phyloP scores from a whole-genome alignment of 2,329 filamentous ascomycete species.

The Claviceps maximensis region DNA sequence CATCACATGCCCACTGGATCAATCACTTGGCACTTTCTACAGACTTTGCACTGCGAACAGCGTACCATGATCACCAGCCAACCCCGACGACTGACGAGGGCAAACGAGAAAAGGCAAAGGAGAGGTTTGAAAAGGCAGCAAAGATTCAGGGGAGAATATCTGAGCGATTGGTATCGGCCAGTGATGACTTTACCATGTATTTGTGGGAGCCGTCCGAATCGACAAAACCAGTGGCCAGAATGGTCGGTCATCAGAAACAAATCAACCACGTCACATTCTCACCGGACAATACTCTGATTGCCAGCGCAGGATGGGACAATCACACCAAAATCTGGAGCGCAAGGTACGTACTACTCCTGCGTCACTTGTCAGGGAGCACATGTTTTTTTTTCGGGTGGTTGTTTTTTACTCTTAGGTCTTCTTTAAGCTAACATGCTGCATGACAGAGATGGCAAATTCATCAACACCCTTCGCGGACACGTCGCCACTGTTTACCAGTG shows the following conservation, averaged over 20 bases:
- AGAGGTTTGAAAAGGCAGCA: conserved; percentile 76
- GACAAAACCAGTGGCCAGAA: conserved; percentile 72
- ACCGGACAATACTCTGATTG: conserved; percentile 76
- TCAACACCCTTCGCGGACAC: conserved; percentile 78
- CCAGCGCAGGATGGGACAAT: conserved; percentile 86
- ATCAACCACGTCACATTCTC: conserved; percentile 95
- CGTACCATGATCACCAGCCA: conserved; percentile 69
- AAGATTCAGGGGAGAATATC: conserved; percentile 61
- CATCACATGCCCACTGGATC: conserved; percentile 82
- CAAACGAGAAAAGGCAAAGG: conserved; percentile 61
- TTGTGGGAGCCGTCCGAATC: conserved; percentile 75
- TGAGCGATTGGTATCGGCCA: conserved; percentile 79
- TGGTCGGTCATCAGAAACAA: conserved; percentile 92
- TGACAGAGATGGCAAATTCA: conserved; percentile 55
- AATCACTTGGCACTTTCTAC: conserved; percentile 91
- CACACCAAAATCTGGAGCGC: conserved; percentile 87
- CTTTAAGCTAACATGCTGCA: neutral
- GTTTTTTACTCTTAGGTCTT: neutral
- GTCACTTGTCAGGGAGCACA: neutral
- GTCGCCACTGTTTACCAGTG: conserved; percentile 85
- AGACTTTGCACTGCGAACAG: conserved; percentile 76
- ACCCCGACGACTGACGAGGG: conserved; percentile 56
- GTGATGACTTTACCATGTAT: conserved; percentile 93
- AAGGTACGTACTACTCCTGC: conserved; percentile 29
- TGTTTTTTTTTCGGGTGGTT: neutral